Evolutionary conservation across 768 basidiomycete species (phyloP).

Genomic region (Suillus lakei): DNA sequence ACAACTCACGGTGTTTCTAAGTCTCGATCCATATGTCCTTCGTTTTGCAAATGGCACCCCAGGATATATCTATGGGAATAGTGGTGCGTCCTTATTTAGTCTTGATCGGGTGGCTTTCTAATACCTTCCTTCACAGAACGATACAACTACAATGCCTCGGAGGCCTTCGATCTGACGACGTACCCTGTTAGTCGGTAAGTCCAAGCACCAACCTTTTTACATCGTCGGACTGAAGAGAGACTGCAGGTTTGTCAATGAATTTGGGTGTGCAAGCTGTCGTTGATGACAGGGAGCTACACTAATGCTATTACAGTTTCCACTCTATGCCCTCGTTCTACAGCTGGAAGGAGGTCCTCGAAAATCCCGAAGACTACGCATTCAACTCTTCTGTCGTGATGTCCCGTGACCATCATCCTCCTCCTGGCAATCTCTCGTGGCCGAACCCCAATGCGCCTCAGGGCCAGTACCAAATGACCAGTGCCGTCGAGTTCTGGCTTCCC

Average conservation of each 20-base stretch:
- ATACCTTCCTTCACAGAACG: conserved; percentile 42
- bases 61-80: conserved; percentile 61
- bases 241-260: conserved; percentile 59
- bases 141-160: conserved; percentile 57
- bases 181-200: conserved; percentile 52
- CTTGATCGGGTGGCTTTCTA: not conserved
- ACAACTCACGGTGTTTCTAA: conserved; percentile 62
- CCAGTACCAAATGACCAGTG: conserved; percentile 55
- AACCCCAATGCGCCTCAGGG: conserved; percentile 60
- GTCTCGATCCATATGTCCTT: conserved; percentile 56
- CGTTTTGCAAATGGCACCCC: conserved; percentile 54
- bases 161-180: conserved; percentile 58
- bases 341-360: conserved; percentile 60
- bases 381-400: conserved; percentile 61
- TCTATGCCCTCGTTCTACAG: conserved; percentile 67
- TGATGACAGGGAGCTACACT: not conserved
- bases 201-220: not conserved
- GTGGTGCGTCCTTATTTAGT: conserved; percentile 37
- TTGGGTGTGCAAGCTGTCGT: conserved; percentile 45
- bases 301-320: conserved; percentile 48
- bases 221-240: not conserved
- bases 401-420: conserved; percentile 60
- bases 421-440: conserved; percentile 55
- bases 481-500: conserved; percentile 60
- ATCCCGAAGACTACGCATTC: conserved; percentile 57